Base-by-base conservation (phyloP, 2,329 filamentous ascomycete genomes). In the Aureobasidium sp. region DNA sequence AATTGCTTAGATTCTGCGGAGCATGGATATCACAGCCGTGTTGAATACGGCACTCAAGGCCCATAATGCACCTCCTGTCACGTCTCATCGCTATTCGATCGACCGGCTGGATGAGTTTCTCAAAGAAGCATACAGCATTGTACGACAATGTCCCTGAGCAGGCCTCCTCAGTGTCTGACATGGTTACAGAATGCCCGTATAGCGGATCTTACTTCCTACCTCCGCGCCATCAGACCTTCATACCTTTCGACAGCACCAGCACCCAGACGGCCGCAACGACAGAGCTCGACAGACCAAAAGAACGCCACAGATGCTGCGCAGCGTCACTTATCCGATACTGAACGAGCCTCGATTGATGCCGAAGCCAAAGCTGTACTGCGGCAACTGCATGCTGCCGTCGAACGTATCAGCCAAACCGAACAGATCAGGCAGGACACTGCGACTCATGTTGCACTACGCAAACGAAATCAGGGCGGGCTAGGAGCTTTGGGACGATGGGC, bases 91-190 rank as follows among this genome's bases (percentile, higher is more conserved):
- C 10, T 73, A 69, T 57, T 66, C 66, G 55, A 62, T 69, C 48
- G 65, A 66, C 41, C 63, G 64, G 50, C 79, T 93, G 47, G 88
- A 96, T 67, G 86, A 86, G 63, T 98, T 97, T 66, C 75, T 97
- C 29, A 90, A 91, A 66, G 91, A 97, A 71, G 93, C 93, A 50
- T 93, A 95, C 71, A 82, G 86, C 66, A 96, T 97, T 69, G 90
- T 94, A 74, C 10, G 62, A 17, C 35, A 64, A 79, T 47, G 58
- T 61, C 59, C 57, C 59, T 48, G 54, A 29, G 39, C 41, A 50
- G n/a, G 17, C 16, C 17, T 17, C n/a, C 49, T 53, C 53, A 34
- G 37, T 22, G 12, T 35, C 62, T 67, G 59, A 63, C 64, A 55
- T 62, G 12, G 24, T 16, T 38, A 16, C 64, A 95, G 90, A 93